phyloP scores from a whole-genome alignment of 495 filamentous ascomycete species.

The Aspergillus steynii region DNA sequence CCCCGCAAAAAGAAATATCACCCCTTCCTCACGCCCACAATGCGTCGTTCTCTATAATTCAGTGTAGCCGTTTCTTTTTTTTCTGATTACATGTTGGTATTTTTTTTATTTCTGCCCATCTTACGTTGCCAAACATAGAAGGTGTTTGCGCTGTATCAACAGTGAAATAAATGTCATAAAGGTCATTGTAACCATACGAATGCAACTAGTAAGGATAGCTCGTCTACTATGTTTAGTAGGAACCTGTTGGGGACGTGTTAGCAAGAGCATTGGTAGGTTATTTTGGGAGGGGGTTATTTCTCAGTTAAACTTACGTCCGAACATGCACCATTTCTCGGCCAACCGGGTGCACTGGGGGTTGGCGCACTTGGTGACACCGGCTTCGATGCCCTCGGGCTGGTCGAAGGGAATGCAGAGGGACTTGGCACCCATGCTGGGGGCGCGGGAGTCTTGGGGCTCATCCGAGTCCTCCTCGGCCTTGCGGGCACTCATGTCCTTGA shows the following conservation, averaged over 20 bases:
- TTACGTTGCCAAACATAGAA: not conserved
- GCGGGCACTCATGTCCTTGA: slow-evolving; percentile 85
- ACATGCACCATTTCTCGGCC: slow-evolving; percentile 85
- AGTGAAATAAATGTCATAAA: slow-evolving; percentile 18
- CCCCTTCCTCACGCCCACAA: not conserved
- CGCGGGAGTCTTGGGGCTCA: slow-evolving; percentile 71
- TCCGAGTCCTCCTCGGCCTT: slow-evolving; percentile 66
- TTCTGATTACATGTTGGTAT: not conserved
- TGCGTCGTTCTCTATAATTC: not conserved
- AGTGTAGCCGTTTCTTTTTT: not conserved
- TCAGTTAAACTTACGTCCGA: slow-evolving; percentile 58
- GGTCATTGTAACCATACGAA: slow-evolving; percentile 16
- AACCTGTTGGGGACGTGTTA: slow-evolving; percentile 24
- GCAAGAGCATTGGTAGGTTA: not conserved
- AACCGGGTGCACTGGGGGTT: slow-evolving; percentile 76
- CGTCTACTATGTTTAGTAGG: slow-evolving; percentile 32
- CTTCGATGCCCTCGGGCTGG: slow-evolving; percentile 77
- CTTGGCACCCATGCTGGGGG: slow-evolving; percentile 96
- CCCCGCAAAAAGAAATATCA: no score
- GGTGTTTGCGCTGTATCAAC: slow-evolving; percentile 3
- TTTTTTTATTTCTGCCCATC: not conserved
- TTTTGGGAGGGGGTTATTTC: not conserved
- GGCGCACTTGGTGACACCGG: slow-evolving; percentile 83
- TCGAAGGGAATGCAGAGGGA: slow-evolving; percentile 96
- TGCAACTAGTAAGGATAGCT: not conserved